Base-by-base conservation (phyloP, 306 rosid genomes). In the Begonia fuchsioides region DNA sequence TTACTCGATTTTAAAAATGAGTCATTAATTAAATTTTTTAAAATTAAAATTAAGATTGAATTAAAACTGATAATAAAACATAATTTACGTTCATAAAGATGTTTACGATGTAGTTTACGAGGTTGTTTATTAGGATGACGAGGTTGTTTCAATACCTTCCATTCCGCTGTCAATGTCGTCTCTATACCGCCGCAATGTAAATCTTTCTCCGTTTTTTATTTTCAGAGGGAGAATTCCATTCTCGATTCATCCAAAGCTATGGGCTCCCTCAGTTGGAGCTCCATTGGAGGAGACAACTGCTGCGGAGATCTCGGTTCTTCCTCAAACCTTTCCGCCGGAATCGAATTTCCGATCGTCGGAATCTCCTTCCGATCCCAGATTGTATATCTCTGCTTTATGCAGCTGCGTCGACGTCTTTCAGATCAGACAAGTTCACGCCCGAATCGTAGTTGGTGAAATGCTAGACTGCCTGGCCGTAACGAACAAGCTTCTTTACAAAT, bases 401-500 rank as follows among this genome's bases (percentile, higher is more conserved):
- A 62, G 52, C 50, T 82, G 83, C 65, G 74, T 62, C 61, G 65
- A 65, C 39, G 19, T 70, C 60, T 44, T 54, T 32, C 83, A 82
- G 16, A 59, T 79, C 5, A 70, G 72, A 69, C 77, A 72, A 68
- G 70, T 79, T 61, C 94, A 82, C 43, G 83, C 81, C 40, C 74
- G 45, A 45, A 49, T 61, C 8, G 13, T 62, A 9, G 51, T 51
- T 46, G 69, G 63, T 5, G 93, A 86, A 60, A 60, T 63, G 58
- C 61, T 70, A 39, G 63, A 50, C n/a, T 67, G 72, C 58, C 74
- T 78, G 18, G 14, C 54, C 50, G 59, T 82, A 54, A 68, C 90
- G 13, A 86, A 86, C 76, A 86, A 82, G 70, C 83, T 86, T 19
- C 77, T 82, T 44, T 66, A n/a, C n/a, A n/a, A n/a, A n/a, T n/a